A percentile compares a stretch with the other conserved stretches of the same genome.
These are phyloP conservation scores for Phialocephala sp. DNA, from an alignment of 2,329 filamentous ascomycete species.

Conservation along the genomic window DNA sequence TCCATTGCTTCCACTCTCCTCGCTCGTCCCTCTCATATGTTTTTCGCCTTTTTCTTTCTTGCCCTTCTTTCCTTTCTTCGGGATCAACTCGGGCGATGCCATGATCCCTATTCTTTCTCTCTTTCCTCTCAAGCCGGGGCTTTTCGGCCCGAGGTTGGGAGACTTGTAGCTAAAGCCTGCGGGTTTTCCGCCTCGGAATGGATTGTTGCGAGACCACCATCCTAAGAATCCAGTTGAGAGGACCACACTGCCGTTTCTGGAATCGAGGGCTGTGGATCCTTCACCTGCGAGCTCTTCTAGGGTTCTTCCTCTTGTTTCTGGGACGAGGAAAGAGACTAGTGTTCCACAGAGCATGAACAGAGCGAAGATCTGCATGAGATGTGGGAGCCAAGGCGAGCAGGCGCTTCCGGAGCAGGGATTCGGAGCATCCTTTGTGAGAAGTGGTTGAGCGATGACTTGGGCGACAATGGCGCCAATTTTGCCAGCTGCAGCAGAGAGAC, in stretches of 20 bases:
- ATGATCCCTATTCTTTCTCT: constrained; percentile 38
- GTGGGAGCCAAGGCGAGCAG: constrained; percentile 68
- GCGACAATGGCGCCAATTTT: constrained; percentile 65
- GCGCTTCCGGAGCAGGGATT: constrained; percentile 54
- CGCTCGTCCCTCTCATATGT: constrained; percentile 22
- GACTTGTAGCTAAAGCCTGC: constrained; percentile 32
- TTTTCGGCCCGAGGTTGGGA: constrained; percentile 27
- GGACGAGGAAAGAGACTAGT: constrained; percentile 72
- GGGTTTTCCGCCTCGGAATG: constrained; percentile 33
- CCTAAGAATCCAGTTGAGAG: constrained; percentile 10
- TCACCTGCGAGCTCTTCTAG: constrained; percentile 75
- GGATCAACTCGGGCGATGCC: constrained; percentile 33
- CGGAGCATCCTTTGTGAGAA: constrained; percentile 62
- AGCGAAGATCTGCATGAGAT: constrained; percentile 78
- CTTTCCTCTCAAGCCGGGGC: constrained; percentile 32
- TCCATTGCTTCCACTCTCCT: constrained; percentile 22
- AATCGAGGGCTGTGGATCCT: constrained; percentile 23
- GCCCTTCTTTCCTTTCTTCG: constrained; percentile 16
- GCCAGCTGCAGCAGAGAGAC: constrained; percentile 59
- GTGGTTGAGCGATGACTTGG: constrained; percentile 67
- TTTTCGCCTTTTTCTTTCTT: constrained; percentile 8
- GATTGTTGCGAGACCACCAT: constrained; percentile 26
- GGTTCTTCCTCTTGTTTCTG: constrained; percentile 77
- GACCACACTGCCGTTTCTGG: constrained; percentile 4
- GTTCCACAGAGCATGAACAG: constrained; percentile 80